These are phyloP conservation scores for Dendrobium chrysotoxum DNA, from an alignment of 106 monocot genomes.

Conservation along the genomic window DNA sequence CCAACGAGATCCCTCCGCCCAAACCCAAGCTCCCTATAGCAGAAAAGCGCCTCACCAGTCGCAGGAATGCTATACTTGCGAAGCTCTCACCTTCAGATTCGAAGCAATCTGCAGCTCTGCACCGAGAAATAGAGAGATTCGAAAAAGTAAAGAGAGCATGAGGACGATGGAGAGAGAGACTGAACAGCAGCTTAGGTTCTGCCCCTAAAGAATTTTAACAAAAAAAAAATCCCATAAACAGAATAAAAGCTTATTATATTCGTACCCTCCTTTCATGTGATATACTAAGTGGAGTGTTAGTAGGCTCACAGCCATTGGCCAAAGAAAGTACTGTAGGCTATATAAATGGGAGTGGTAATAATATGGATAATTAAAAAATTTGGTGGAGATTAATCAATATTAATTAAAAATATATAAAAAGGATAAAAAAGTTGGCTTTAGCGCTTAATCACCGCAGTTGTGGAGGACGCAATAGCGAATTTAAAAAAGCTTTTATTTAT, in stretches of 20 bases:
- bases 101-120: conserved; percentile 3
- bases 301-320: not conserved
- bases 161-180: not conserved
- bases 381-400: not conserved
- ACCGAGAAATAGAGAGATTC: not conserved
- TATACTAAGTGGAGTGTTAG: not conserved
- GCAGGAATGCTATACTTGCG: not conserved
- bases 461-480: not conserved
- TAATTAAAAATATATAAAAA: not conserved
- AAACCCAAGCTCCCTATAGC: not conserved
- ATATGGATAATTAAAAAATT: not conserved
- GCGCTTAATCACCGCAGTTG: not conserved
- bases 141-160: not conserved
- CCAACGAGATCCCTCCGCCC: not conserved
- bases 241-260: not conserved
- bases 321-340: not conserved
- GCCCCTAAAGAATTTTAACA: conserved; percentile 3
- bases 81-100: not conserved
- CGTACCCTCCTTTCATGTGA: not conserved
- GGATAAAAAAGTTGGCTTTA: not conserved
- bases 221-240: not conserved
- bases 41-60: not conserved
- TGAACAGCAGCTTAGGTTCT: not conserved
- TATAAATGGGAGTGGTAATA: not conserved
- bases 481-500: not conserved